phyloP scores from a whole-genome alignment of 805 yeast species.

The Ogataea nakhonphanomensis region DNA sequence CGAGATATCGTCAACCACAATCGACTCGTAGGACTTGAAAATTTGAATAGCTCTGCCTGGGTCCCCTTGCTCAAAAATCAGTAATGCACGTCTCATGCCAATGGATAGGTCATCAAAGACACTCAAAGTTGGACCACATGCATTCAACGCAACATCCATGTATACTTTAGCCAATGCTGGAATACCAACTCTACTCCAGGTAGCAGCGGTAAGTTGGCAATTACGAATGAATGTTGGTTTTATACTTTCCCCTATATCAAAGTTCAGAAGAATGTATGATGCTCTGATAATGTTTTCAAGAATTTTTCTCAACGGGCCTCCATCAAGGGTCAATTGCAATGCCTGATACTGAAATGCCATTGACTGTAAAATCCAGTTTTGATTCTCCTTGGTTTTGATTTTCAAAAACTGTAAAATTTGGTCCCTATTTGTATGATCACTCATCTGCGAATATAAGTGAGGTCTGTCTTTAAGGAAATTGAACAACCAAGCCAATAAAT shows the following conservation, averaged over 20 bases:
- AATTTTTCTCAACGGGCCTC: slow-evolving; percentile 42
- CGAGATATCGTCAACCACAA: slow-evolving; percentile 33
- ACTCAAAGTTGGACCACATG: slow-evolving; percentile 33
- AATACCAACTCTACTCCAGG: slow-evolving; percentile 54
- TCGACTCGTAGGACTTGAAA: slow-evolving; percentile 32
- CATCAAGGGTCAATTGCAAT: slow-evolving; percentile 48
- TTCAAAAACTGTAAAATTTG: slow-evolving; percentile 64
- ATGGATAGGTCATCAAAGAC: slow-evolving; percentile 39
- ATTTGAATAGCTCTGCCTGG: slow-evolving; percentile 37
- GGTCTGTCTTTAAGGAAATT: slow-evolving; percentile 71
- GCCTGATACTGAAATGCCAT: slow-evolving; percentile 67
- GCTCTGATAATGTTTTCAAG: slow-evolving; percentile 59
- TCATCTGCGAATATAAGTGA: slow-evolving; percentile 37
- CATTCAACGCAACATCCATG: slow-evolving; percentile 42
- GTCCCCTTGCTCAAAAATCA: slow-evolving; percentile 38
- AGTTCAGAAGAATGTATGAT: slow-evolving; percentile 50
- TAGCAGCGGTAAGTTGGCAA: slow-evolving; percentile 42
- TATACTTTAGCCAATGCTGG: slow-evolving; percentile 45
- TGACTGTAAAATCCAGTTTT: slow-evolving; percentile 47
- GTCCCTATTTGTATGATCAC: slow-evolving; percentile 46
- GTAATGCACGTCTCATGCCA: slow-evolving; percentile 37
- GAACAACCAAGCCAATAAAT: slow-evolving; percentile 70
- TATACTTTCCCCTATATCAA: slow-evolving; percentile 33
- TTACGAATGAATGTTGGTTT: slow-evolving; percentile 41
- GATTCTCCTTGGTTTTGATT: slow-evolving; percentile 48